Base-by-base conservation (phyloP, 306 rosid genomes). In the Sphenostylis stenocarpa region DNA sequence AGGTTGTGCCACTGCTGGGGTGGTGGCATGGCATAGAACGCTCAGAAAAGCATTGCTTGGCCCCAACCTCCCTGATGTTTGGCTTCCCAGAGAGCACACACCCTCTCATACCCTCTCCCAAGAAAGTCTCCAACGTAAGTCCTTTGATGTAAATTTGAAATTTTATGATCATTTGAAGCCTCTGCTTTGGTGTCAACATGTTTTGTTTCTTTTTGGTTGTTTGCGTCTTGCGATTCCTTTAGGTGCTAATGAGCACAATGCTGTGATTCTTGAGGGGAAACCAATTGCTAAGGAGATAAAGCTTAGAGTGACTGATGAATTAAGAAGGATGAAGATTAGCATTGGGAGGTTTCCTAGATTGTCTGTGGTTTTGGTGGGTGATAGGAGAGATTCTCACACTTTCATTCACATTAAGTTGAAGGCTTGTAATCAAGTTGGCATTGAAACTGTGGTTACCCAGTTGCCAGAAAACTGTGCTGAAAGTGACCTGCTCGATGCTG, bases 351-450 rank as follows among this genome's bases (percentile, higher is more conserved):
- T 31, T 64, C 93, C 91, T 13, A 82, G 79, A 36, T 49, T 86
- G 82, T 89, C 84, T 45, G 75, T 89, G 58, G 85, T 89, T 73
- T 78, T 83, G 78, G 89, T 85, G 56, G 89, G 89, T 31, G 78
- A 78, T 67, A 83, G 91, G 72, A 85, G 65, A 39, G 91, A 87
- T 62, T 89, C 91, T 9, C 80, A 81, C 24, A 71, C 84, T 74
- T 87, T 56, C 78, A 82, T 87, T 38, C 20, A 70, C 43, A 60
- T 76, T 45, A 89, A 89, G 83, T 63, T 76, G 75, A 89, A 77
- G 83, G 91, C 90, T 8, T 86, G 87, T 76, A 83, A 67, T 33
- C 61, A 83, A 76, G 91, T 87, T 66, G 93, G 93, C 39, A 89
- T 89, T 73, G 81, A 43, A 47, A 77, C 90, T 45, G 61, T 67